Percentiles rank a stretch among this genome's conserved stretches.
Conservation (phyloP, 2,329 filamentous ascomycete genomes). For the Blumeria graminis region DNA sequence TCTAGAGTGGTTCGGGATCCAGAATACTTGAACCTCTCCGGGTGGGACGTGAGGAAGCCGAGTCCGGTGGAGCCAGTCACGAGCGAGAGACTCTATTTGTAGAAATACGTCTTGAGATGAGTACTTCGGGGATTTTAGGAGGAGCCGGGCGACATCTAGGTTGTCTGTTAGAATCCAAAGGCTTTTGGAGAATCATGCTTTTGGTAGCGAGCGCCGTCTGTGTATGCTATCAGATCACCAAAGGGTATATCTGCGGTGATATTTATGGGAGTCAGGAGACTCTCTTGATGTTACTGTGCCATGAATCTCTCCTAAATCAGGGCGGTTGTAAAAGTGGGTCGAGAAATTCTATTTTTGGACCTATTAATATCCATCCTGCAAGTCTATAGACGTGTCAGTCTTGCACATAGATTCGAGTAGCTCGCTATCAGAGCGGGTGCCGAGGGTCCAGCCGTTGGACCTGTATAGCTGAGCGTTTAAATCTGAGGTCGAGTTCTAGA, state of each 20-base stretch:
- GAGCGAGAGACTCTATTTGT: no score
- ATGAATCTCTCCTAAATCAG: neutral
- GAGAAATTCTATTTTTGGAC: neutral
- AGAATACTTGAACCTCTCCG: no score
- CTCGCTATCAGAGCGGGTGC: neutral
- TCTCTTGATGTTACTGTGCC: neutral
- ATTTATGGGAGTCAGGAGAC: no score
- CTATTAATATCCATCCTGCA: neutral
- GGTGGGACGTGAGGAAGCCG: no score
- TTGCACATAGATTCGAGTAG: neutral
- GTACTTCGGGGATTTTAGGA: no score
- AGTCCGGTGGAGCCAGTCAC: no score
- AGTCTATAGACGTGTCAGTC: neutral
- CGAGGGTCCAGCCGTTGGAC: neutral
- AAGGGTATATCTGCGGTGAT: neutral
- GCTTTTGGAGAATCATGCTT: no score
- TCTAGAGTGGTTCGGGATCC: no score
- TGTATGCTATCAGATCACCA: neutral
- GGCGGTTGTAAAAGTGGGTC: neutral
- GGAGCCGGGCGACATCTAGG: no score
- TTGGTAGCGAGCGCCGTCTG: neutral
- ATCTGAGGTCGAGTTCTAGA: neutral
- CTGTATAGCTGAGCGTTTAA: neutral
- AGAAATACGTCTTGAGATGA: no score
- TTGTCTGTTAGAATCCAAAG: no score